A percentile compares a stretch with the other conserved stretches of the same genome.
phyloP scores from a whole-genome alignment of 192 early-diverging fungal species.

The Funneliformis mosseae region DNA sequence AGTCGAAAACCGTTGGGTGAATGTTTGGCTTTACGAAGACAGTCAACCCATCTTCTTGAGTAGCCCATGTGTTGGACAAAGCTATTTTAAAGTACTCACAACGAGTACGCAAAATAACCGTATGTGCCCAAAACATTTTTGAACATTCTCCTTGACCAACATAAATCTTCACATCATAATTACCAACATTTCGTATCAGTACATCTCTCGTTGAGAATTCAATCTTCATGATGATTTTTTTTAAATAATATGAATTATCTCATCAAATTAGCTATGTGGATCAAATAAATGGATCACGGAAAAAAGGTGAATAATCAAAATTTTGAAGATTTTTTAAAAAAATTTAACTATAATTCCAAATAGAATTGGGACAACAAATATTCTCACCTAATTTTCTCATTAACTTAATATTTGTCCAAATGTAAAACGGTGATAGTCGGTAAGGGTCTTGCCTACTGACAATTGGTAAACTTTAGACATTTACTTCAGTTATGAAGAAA shows the following conservation, averaged over 20 bases:
- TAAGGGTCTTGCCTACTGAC: too few species aligned
- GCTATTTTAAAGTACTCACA: conserved; percentile 1
- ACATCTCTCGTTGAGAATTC: neutral
- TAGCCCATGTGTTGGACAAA: conserved; percentile 11
- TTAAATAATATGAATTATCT: neutral
- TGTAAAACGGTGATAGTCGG: too few species aligned
- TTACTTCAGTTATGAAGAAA: too few species aligned
- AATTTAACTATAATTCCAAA: too few species aligned
- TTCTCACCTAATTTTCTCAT: too few species aligned
- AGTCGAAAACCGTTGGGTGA: neutral
- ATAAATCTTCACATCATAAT: neutral
- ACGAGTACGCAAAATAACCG: neutral
- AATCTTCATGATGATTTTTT: neutral
- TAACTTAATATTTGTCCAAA: too few species aligned
- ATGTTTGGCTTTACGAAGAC: neutral
- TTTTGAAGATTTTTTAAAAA: too few species aligned
- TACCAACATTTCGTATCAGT: neutral
- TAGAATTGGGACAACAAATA: too few species aligned
- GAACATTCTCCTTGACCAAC: neutral
- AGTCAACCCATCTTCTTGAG: neutral
- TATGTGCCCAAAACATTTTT: conserved; percentile 6
- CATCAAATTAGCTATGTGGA: neutral
- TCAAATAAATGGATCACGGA: neutral
- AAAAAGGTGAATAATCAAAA: too few species aligned
- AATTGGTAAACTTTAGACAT: too few species aligned